Base-by-base conservation (phyloP, 345 rosid genomes). In the Populus ilicifolia region DNA sequence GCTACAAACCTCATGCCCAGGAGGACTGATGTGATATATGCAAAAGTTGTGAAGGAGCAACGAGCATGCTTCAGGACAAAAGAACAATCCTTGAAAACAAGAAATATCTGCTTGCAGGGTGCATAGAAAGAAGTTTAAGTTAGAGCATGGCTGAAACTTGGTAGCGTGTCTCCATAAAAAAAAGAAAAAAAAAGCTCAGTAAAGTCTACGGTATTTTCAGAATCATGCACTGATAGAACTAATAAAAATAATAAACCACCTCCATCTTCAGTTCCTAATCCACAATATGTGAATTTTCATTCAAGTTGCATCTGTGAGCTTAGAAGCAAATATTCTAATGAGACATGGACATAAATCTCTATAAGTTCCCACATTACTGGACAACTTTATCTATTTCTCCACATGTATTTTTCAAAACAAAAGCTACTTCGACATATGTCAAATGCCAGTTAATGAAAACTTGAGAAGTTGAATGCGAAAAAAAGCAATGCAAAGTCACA, bases 21-120 rank as follows among this genome's bases (percentile, higher is more conserved):
- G 94, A 75, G 99, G 98, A 84, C 91, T 90, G 75, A 96, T 91
- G 80, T 96, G 99, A 84, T 94, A 96, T 82, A 92, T 87, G 85
- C 99, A 94, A 77, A 96, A 96, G 88, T 92, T 96, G 89, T 92
- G 94, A 35, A 94, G 95, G 62, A 96, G 86, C 86, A 96, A 84
- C 56, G 98, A 91, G 82, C 90, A 88, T 71, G 98, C 94, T 84
- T 96, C 98, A 20, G 93, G 90, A 81, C 95, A 94, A 81, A 87
- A 92, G 80, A 96, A 88, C 64, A 96, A 84, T 80, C 97, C 96
- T 89, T 96, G 98, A 79, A 91, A 92, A 77, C 97, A 92, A 46
- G 93, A 96, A 76, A 88, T 83, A 88, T 91, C 99, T 96, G 91
- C 82, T 81, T 59, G n/a, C 78, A 79, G 80, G 62, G 41, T 61